Conservation (phyloP, 768 basidiomycete genomes). For the Lentinus brumalis region DNA sequence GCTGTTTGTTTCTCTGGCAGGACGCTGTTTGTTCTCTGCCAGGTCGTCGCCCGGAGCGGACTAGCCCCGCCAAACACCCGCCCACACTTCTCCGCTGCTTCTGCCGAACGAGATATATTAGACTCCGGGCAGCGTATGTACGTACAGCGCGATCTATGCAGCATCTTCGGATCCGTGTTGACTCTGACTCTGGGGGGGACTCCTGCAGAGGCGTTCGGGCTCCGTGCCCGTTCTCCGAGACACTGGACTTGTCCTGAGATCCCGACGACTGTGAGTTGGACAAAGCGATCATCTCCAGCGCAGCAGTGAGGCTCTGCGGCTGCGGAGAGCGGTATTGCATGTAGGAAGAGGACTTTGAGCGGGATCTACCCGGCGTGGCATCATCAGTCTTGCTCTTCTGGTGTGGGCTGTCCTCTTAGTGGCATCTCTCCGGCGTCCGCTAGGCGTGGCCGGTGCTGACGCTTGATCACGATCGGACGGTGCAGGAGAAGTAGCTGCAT, state of each 20-base stretch:
- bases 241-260: background rate
- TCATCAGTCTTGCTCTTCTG: slow-evolving; percentile 19
- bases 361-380: slow-evolving; percentile 31
- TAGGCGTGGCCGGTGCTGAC: slow-evolving; percentile 38
- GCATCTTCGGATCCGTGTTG: slow-evolving; percentile 19
- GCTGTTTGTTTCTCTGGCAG: no score
- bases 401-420: slow-evolving; percentile 30
- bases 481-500: slow-evolving; percentile 47
- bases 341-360: slow-evolving; percentile 59
- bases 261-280: slow-evolving; percentile 20
- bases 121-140: no score
- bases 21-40: no score
- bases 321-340: slow-evolving; percentile 55
- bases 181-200: slow-evolving; percentile 19
- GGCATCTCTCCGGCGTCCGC: slow-evolving; percentile 23
- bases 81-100: no score
- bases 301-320: slow-evolving; percentile 74
- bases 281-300: slow-evolving; percentile 61
- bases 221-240: slow-evolving; percentile 11
- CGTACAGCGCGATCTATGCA: no score
- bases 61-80: no score
- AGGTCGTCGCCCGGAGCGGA: no score
- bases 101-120: no score
- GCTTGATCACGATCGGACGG: slow-evolving; percentile 48
- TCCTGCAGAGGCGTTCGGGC: slow-evolving; percentile 11